Percentiles rank a stretch among this genome's conserved stretches.
These are phyloP conservation scores for Solanum piurae DNA, from an alignment of 257 asterid genomes.

Conservation along the genomic window DNA sequence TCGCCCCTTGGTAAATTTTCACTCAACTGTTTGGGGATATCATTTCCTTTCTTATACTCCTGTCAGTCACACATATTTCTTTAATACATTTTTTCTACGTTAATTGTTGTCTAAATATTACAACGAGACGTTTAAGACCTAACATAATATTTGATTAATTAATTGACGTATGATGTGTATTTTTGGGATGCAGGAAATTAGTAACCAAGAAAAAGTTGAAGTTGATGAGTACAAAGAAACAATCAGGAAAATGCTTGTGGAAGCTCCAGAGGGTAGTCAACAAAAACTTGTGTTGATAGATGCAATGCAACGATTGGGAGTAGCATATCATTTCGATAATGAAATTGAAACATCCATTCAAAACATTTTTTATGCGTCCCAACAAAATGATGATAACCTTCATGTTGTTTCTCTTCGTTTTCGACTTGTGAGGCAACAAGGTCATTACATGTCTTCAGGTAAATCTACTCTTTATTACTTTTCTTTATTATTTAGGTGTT, in stretches of 20 bases:
- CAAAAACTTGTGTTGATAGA: neutral
- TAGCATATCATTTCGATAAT: constrained; percentile 11
- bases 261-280: neutral
- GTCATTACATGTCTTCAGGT: neutral
- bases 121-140: too few relatives aligned
- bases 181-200: neutral
- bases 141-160: too few relatives aligned
- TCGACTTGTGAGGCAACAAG: neutral
- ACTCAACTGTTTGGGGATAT: neutral
- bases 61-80: neutral
- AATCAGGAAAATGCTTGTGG: neutral
- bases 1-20: neutral
- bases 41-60: neutral
- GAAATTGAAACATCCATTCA: neutral
- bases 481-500: too few relatives aligned
- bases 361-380: neutral
- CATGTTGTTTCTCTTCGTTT: neutral
- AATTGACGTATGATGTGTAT: too few relatives aligned
- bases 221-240: neutral
- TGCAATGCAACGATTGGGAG: constrained; percentile 8
- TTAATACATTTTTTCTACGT: too few relatives aligned
- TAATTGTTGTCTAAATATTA: too few relatives aligned
- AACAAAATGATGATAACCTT: neutral
- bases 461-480: neutral
- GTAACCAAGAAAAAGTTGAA: neutral